Conservation (phyloP, 2,329 filamentous ascomycete genomes). For the Talaromyces sp. region DNA sequence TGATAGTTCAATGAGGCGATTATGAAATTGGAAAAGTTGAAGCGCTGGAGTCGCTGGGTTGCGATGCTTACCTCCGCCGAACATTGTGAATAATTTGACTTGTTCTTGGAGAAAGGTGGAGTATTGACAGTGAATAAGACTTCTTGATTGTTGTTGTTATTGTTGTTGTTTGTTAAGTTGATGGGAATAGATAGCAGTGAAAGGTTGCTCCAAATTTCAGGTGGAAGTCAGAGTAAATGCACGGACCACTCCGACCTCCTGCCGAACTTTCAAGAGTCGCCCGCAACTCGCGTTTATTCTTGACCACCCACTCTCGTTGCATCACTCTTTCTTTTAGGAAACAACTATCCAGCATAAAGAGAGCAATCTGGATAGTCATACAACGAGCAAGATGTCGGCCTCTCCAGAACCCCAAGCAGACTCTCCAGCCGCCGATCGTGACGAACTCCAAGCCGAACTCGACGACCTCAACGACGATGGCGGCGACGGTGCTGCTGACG, state of each 20-base stretch:
- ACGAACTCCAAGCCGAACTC: slow-evolving; percentile 24
- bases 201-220: slow-evolving; percentile 4
- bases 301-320: slow-evolving; percentile 14
- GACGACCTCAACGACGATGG: slow-evolving; percentile 19
- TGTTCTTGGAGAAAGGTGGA: background rate
- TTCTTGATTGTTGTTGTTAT: background rate
- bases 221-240: slow-evolving; percentile 11
- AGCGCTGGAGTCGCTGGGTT: background rate
- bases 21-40: background rate
- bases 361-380: background rate
- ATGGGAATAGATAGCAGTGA: background rate
- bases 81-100: slow-evolving; percentile 9
- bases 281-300: slow-evolving; percentile 14
- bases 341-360: background rate
- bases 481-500: slow-evolving; percentile 11
- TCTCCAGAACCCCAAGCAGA: slow-evolving; percentile 33
- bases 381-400: slow-evolving; percentile 33
- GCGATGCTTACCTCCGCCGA: slow-evolving; percentile 14
- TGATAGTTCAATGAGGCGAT: background rate
- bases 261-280: slow-evolving; percentile 18
- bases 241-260: slow-evolving; percentile 19
- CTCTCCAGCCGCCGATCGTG: slow-evolving; percentile 23
- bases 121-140: no score
- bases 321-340: background rate
- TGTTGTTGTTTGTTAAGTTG: background rate